Base-by-base conservation (phyloP, 257 asterid species). In the Plantago major region DNA sequence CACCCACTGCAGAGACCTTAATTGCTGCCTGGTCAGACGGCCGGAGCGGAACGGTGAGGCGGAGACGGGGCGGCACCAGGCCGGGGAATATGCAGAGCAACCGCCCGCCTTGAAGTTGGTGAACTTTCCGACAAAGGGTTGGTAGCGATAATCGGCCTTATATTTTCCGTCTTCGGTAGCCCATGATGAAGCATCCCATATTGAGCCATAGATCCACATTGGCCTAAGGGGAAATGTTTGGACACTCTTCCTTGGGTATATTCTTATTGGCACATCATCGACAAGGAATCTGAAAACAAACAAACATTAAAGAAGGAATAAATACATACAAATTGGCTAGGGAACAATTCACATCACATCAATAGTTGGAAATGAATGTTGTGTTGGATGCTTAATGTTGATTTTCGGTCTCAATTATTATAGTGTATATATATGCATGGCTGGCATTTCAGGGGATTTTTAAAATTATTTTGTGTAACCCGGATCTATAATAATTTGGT, bases 161-260 rank as follows among this genome's bases (percentile, higher is more conserved):
- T 87, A 90, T 48, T 87, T 90, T 1, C 96, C 97, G 38, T 83
- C 84, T 50, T 87, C 96, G 0, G 96, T 90, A 0, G 97, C 97
- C 97, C 97, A 90, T 0, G 96, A 74, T 0, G 96, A 90, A 3
- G 97, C 97, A 67, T 90, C 97, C 97, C 97, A 90, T 67, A 87
- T 87, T 3, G 97, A 90, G 10, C 97, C 97, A 58, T 90, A 90
- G 3, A 85, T 79, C 96, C 97, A 90, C 97, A 90, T 90, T 68
- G 97, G 97, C 60, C 97, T 80, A 8, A 80, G 55, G 11, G 97
- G 97, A 73, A 87, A 90, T 33, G 97, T 90, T 15, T 64, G 68
- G 0, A 26, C 84, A 64, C 85, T 85, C 54, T 72, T 87, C 30
- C 83, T 84, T 22, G 78, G 74, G 67, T 87, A 90, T 78, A 90